A percentile compares a stretch with the other conserved stretches of the same genome.
Evolutionary conservation across 192 early-diverging fungal species (phyloP).

Genomic region (Thamnidium elegans): DNA sequence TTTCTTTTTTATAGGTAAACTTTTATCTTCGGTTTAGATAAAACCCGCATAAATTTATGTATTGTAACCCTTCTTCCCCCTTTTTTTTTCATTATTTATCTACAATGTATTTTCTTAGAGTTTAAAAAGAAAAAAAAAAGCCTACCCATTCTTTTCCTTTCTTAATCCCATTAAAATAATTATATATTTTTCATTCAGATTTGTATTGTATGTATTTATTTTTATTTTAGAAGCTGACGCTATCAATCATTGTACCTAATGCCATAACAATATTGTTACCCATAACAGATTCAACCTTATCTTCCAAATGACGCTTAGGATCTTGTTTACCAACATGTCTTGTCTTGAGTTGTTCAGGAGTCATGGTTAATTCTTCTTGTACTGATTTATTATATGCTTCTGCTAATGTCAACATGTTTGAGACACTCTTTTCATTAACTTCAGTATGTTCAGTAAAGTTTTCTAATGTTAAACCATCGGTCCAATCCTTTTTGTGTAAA

Average conservation of each 20-base stretch:
- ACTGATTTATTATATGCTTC: conserved; percentile 98
- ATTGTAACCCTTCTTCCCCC: not conserved
- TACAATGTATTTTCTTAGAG: not conserved
- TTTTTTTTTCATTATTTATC: not conserved
- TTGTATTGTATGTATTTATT: not conserved
- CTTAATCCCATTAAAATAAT: not conserved
- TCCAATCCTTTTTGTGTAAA: conserved; percentile 99
- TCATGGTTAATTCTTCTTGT: conserved; percentile 93
- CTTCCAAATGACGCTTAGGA: conserved; percentile 97
- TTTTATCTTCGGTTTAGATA: conserved; percentile 35
- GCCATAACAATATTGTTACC: conserved; percentile 95
- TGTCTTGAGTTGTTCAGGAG: conserved; percentile 90
- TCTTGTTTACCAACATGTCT: conserved; percentile 99
- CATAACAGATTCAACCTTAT: conserved; percentile 91
- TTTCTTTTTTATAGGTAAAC: conserved; percentile 19
- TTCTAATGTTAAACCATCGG: conserved; percentile 81
- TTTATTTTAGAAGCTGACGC: conserved; percentile 53
- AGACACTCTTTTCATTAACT: conserved; percentile 78
- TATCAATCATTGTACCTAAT: conserved; percentile 88
- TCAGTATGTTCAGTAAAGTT: conserved; percentile 83
- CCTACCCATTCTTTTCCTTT: not conserved
- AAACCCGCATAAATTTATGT: not conserved
- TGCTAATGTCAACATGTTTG: conserved; percentile 86
- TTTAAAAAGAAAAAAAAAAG: no score
- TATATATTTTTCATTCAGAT: not conserved